A percentile compares a stretch with the other conserved stretches of the same genome.
Conservation (phyloP, 257 asterid genomes). For the Nyctanthes arbortristis region DNA sequence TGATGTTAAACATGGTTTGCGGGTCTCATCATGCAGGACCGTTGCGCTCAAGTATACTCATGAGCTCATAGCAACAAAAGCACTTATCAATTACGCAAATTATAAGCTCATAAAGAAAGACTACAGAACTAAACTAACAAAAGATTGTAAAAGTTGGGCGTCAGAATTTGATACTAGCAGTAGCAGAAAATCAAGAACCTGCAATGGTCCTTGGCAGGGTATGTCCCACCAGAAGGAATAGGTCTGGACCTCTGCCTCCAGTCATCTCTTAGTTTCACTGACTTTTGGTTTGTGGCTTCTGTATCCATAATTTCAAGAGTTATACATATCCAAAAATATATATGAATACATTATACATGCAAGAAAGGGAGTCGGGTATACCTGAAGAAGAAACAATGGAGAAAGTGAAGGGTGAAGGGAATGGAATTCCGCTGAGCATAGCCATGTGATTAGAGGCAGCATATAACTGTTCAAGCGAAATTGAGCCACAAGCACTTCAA, state of each 20-base stretch:
- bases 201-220: constrained; percentile 98
- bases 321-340: neutral
- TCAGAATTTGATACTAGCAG: no score
- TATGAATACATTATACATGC: neutral
- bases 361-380: constrained; percentile 22
- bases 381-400: constrained; percentile 54
- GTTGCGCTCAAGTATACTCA: no score
- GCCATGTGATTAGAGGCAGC: constrained; percentile 46
- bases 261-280: constrained; percentile 77
- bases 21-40: no score
- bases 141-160: neutral
- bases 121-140: constrained; percentile 1
- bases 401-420: constrained; percentile 42
- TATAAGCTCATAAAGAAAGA: neutral
- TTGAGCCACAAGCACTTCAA: constrained; percentile 28
- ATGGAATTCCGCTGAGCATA: constrained; percentile 48
- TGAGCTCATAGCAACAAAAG: no score
- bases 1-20: no score
- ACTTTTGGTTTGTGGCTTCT: constrained; percentile 50
- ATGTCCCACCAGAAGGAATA: constrained; percentile 92
- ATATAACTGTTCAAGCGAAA: neutral
- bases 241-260: constrained; percentile 92
- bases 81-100: neutral
- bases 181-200: constrained; percentile 43
- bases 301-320: constrained; percentile 22